A percentile compares a stretch with the other conserved stretches of the same genome.
phyloP scores from a whole-genome alignment of 2,329 filamentous ascomycete species.

The Fusarium graminum region DNA sequence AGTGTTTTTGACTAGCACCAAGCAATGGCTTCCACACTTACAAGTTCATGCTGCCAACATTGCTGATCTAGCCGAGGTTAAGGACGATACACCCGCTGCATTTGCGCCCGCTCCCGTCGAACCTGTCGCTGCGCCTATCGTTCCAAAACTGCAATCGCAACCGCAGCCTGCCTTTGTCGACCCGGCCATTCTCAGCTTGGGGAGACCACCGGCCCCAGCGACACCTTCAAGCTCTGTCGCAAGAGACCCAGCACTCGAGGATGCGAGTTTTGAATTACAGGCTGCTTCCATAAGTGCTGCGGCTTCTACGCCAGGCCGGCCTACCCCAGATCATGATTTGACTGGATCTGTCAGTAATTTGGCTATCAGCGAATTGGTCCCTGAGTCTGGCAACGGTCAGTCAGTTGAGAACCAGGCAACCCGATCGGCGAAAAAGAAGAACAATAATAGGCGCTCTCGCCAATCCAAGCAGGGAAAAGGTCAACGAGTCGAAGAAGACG shows the following conservation, averaged over 20 bases:
- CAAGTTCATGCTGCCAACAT: constrained; percentile 63
- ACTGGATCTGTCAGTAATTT: constrained; percentile 49
- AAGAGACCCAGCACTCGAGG: constrained; percentile 23
- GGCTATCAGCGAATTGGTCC: constrained; percentile 34
- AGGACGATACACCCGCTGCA: constrained; percentile 50
- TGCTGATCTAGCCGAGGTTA: constrained; percentile 59
- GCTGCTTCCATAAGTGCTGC: constrained; percentile 20
- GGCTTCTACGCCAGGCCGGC: constrained; percentile 34
- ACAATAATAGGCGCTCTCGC: constrained; percentile 49
- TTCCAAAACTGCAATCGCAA: constrained; percentile 50
- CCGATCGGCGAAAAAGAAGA: constrained; percentile 51
- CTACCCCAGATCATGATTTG: constrained; percentile 45
- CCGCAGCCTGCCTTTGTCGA: constrained; percentile 73
- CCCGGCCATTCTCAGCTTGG: constrained; percentile 83
- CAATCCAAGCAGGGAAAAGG: constrained; percentile 52
- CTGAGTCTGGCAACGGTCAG: constrained; percentile 39
- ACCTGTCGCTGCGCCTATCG: constrained; percentile 45
- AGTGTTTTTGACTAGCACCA: constrained; percentile 59
- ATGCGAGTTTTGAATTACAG: constrained; percentile 34
- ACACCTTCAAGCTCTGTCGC: constrained; percentile 45
- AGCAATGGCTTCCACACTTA: constrained; percentile 58
- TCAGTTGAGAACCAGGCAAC: constrained; percentile 40
- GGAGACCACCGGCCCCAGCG: constrained; percentile 56
- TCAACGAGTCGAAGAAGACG: constrained; percentile 49
- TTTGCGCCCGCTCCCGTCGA: constrained; percentile 46